Base-by-base conservation (phyloP, 2,329 filamentous ascomycete species). In the Alternaria sp. region DNA sequence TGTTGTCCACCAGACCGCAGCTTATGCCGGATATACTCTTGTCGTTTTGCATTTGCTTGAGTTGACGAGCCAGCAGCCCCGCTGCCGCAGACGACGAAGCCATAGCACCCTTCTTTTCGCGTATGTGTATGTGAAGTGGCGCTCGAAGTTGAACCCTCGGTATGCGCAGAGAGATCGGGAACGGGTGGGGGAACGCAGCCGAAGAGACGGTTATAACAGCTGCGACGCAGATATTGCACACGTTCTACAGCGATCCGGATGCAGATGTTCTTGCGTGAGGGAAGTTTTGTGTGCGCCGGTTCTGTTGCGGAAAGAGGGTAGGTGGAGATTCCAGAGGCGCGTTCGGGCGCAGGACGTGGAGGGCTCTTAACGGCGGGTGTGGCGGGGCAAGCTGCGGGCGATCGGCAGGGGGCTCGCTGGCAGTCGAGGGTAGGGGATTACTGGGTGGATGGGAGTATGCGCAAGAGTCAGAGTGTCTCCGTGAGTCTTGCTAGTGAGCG, bases 1-100 rank as follows among this genome's bases (percentile, higher is more conserved):
- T 91, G 79, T 91, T 92, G 74, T 90, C 89, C 56, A 94, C 89
- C 46, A 99, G 84, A 0, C 96, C 96, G 74, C 93, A 97, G 66
- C 93, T 97, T 76, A 98, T 97, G 57, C 95, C 96, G 0, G 93
- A 93, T 50, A 98, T 91, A 80, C 97, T 93, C 78, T 93, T 95
- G 79, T 93, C 90, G 23, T 87, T 89, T 82, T 97, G 93, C 89
- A 99, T 98, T 79, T 96, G 90, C 84, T 97, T 97, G 69, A 98
- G 88, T 82, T 98, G 95, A 61, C 92, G 89, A 72, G 87, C 84
- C 50, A 99, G 88, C 68, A 98, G 88, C 65, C 90, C 86, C 19
- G 89, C 91, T 13, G 91, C 89, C 10, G 89, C 88, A 44, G 81
- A 76, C 15, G 78, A 77, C 17, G 75, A 77, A 19, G 76, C 72